Evolutionary conservation across 148 eudicot species (phyloP).

Genomic region (Diospyros lotus): DNA sequence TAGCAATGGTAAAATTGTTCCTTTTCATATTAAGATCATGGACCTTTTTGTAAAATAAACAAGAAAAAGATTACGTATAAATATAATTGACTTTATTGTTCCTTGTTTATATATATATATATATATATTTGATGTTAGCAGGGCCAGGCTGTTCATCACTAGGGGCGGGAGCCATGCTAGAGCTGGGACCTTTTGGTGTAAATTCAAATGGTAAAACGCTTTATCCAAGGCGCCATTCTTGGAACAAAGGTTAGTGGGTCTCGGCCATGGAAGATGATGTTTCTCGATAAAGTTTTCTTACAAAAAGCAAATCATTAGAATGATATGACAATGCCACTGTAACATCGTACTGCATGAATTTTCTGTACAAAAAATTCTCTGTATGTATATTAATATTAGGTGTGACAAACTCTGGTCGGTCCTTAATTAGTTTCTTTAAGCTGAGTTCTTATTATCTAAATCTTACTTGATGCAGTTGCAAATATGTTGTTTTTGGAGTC

Average conservation of each 20-base stretch:
- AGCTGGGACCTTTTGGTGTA: slow-evolving; percentile 51
- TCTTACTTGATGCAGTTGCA: slow-evolving; percentile 24
- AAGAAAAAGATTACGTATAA: too few relatives aligned
- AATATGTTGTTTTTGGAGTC: slow-evolving; percentile 32
- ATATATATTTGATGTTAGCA: not conserved
- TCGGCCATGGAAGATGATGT: not conserved
- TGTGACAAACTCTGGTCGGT: too few relatives aligned
- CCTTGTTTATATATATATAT: too few relatives aligned
- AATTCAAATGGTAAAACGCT: slow-evolving; percentile 38
- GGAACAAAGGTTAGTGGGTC: slow-evolving; percentile 39
- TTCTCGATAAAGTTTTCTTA: not conserved
- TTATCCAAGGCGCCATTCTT: slow-evolving; percentile 23
- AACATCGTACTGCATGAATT: too few relatives aligned
- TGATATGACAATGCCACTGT: too few relatives aligned
- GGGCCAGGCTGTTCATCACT: slow-evolving; percentile 58
- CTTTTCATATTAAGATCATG: too few relatives aligned
- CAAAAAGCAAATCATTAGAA: not conserved
- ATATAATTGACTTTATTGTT: too few relatives aligned
- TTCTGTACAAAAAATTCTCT: too few relatives aligned
- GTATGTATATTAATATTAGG: too few relatives aligned
- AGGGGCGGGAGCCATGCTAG: slow-evolving; percentile 48
- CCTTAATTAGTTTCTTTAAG: too few relatives aligned
- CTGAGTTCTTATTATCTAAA: not conserved
- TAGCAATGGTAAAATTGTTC: too few relatives aligned
- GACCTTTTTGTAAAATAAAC: too few relatives aligned